Conservation (phyloP, 1,284 basidiomycete genomes). For the Mycosarcoma mackinlayi region DNA sequence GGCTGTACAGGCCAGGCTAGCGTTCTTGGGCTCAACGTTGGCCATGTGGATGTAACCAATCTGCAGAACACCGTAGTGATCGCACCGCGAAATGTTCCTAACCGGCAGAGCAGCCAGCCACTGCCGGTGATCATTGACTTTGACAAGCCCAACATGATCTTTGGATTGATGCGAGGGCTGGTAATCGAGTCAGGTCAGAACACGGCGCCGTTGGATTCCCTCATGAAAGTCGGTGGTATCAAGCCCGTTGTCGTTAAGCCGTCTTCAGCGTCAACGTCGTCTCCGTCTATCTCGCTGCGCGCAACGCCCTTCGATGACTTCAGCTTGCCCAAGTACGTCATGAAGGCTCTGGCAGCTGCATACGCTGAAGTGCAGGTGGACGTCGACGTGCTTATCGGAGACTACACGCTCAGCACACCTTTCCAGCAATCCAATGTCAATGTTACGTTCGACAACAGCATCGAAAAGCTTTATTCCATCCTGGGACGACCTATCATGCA, state of each 20-base stretch:
- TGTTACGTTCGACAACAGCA: conserved; percentile 74
- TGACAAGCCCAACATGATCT: conserved; percentile 77
- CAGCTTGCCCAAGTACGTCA: conserved; percentile 75
- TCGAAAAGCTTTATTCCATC: conserved; percentile 77
- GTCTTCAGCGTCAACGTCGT: conserved; percentile 5
- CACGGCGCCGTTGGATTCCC: conserved; percentile 74
- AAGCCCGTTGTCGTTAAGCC: conserved; percentile 8
- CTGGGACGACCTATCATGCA: conserved; percentile 81
- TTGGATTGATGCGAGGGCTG: conserved; percentile 77
- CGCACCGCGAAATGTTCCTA: conserved; percentile 52
- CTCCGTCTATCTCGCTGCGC: conserved; percentile 71
- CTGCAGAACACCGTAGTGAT: conserved; percentile 71
- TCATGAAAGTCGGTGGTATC: conserved; percentile 9
- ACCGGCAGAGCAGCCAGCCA: conserved; percentile 74
- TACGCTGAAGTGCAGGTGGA: conserved; percentile 75
- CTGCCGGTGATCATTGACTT: conserved; percentile 75
- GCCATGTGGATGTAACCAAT: conserved; percentile 74
- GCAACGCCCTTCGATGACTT: conserved; percentile 72
- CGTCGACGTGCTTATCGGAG: conserved; percentile 75
- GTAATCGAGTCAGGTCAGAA: conserved; percentile 76
- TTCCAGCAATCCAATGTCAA: conserved; percentile 75
- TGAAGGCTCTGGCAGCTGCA: conserved; percentile 76
- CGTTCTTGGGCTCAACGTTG: conserved; percentile 76
- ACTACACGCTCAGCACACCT: conserved; percentile 75
- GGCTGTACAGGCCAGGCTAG: conserved; percentile 75